phyloP scores from a whole-genome alignment of 176 grass and related monocot species.

The Luzula sylvatica region DNA sequence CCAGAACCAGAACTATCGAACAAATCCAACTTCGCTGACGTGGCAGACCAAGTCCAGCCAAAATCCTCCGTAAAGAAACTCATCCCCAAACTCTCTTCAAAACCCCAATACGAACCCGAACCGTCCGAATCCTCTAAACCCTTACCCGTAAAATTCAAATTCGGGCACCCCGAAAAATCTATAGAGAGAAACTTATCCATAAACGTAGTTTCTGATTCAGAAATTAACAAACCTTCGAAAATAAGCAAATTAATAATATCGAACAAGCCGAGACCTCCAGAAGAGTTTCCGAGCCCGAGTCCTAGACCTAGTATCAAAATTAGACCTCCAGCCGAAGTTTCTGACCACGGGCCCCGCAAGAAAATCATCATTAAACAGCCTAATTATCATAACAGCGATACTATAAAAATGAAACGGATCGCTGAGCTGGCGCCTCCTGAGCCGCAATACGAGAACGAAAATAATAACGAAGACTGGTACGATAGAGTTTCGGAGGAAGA shows the following conservation, averaged over 20 bases:
- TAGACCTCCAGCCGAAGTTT: constrained; percentile 50
- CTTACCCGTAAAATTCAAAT: constrained; percentile 90
- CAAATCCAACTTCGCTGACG: constrained; percentile 48
- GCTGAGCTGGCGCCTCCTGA: constrained; percentile 52
- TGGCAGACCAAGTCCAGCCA: constrained; percentile 31
- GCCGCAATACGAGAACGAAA: constrained; percentile 1
- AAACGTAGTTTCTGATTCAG: constrained; percentile 46
- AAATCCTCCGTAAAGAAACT: constrained; percentile 59
- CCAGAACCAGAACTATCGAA: constrained; percentile 47
- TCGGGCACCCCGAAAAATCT: constrained; percentile 58
- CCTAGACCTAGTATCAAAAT: constrained; percentile 56
- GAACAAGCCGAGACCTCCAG: constrained; percentile 47
- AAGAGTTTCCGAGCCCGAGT: constrained; percentile 59
- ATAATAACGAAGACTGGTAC: constrained; percentile 36
- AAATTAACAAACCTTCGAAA: constrained; percentile 48
- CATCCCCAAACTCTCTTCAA: constrained; percentile 51
- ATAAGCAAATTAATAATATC: constrained; percentile 81
- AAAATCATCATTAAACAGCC: constrained; percentile 96
- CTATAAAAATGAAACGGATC: constrained; percentile 66
- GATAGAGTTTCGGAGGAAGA: constrained; percentile 43
- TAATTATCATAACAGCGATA: constrained; percentile 37
- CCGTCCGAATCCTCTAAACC: constrained; percentile 45
- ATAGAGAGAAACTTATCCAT: constrained; percentile 58
- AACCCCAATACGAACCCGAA: constrained; percentile 39
- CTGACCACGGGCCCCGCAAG: constrained; percentile 49